Evolutionary conservation across 2,329 filamentous ascomycete genomes (phyloP), one percentile per base, ranked within the genome.

Genomic region (Hyphodiscus sp.): DNA sequence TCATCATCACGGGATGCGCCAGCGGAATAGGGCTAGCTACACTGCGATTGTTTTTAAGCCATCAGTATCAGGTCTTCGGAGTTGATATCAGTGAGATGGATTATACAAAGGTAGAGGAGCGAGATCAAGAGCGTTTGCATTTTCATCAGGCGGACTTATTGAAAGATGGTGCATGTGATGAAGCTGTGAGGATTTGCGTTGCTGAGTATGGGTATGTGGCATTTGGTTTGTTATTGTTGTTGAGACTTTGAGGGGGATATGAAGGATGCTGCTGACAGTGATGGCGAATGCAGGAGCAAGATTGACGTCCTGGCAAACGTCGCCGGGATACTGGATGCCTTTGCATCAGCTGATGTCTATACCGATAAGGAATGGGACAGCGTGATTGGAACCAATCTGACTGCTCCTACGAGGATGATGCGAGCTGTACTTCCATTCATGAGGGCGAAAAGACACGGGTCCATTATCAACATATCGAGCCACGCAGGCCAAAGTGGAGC

Each of bases 251-350:
- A 42, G 41, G 41, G 10, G 41, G 18, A 42, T 42, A 10, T n/a
- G 42, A 23, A 44, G 10, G 13, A 44, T 4, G 20, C 2, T 44
- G 18, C 16, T 20, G 23, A 48, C 20, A 33, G 19, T 53, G 29
- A 54, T 20, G 30, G 23, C 23, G 9, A 15, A 10, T 29, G 10
- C 50, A 65, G 62, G 15, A 52, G 53, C 1, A 61, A 62, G 18
- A 61, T 74, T 41, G 73, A 76, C 56, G 67, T 74, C 11, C 65
- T 76, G n/a, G 65, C 73, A 46, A 76, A 76, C 53, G 68, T 73
- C 20, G 74, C 74, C 0, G 74, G 74, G 23, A 61, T 76, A 18
- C 70, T 72, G 60, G 74, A 76, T 63, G 66, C 65, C 20, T 73
- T 71, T 57, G 66, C 65, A 48, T 67, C 67, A 29, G 73, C 70